Conservation (phyloP, 495 filamentous ascomycete species). For the Cladorrhinum samala region DNA sequence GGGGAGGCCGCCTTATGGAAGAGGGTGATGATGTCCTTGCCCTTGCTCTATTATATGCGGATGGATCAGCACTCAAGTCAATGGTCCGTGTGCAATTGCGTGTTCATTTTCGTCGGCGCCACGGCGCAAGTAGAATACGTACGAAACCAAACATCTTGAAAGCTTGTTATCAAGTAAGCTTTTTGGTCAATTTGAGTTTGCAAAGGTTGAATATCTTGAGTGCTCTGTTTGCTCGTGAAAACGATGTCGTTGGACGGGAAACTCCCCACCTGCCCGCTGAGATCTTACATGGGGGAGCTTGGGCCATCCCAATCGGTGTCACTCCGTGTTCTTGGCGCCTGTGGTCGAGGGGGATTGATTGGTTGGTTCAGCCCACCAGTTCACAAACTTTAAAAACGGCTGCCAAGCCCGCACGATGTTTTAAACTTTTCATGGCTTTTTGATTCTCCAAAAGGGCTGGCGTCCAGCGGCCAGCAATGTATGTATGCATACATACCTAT, state of each 20-base stretch:
- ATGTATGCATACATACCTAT: no score
- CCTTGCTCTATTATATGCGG: conserved; percentile 38
- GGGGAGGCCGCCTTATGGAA: conserved; percentile 74
- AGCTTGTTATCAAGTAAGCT: neutral
- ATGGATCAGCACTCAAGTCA: neutral
- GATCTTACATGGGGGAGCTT: conserved; percentile 1
- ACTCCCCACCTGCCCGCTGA: neutral
- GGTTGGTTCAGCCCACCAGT: no score
- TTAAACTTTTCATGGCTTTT: no score
- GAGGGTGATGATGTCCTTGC: conserved; percentile 90
- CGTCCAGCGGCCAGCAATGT: no score
- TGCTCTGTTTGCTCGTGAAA: no score
- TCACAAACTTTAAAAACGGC: no score
- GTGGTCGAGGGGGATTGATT: neutral
- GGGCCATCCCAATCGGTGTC: neutral
- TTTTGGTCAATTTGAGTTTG: neutral
- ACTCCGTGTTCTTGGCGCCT: neutral
- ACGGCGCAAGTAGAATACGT: neutral
- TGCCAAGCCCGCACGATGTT: no score
- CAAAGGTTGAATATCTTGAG: no score
- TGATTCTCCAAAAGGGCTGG: no score
- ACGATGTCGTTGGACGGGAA: conserved; percentile 6
- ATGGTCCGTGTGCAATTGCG: neutral
- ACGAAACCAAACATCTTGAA: conserved; percentile 25
- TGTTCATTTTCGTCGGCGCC: neutral